These are phyloP conservation scores for Kalanchoe fedtschenkoi DNA, from an alignment of 164 flowering plant genomes.

Conservation along the genomic window DNA sequence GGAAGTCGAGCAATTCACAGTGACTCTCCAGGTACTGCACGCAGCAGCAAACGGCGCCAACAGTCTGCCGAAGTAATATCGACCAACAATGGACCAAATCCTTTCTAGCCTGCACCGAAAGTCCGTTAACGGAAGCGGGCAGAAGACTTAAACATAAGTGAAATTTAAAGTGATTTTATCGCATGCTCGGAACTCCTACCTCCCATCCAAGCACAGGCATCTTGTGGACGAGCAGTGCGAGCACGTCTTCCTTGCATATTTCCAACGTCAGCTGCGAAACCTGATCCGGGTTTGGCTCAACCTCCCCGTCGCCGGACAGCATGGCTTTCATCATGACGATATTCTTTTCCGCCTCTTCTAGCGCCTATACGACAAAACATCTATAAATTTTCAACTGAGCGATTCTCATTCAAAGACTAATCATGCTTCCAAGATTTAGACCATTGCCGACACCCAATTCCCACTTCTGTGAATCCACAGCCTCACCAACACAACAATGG, in stretches of 20 bases:
- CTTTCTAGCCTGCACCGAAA: conserved; percentile 73
- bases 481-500: too few relatives aligned
- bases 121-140: background rate
- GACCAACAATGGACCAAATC: conserved; percentile 87
- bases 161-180: conserved; percentile 12
- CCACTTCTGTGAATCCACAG: too few relatives aligned
- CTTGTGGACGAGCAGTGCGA: conserved; percentile 72
- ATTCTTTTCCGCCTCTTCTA: conserved; percentile 93
- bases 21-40: conserved; percentile 75
- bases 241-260: conserved; percentile 74
- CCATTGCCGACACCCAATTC: too few relatives aligned
- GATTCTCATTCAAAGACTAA: background rate
- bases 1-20: conserved; percentile 77
- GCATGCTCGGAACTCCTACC: too few relatives aligned
- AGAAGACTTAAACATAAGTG: background rate
- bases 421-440: too few relatives aligned
- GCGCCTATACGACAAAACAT: conserved; percentile 35
- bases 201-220: conserved; percentile 79
- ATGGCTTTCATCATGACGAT: conserved; percentile 58
- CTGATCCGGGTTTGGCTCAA: conserved; percentile 68
- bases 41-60: conserved; percentile 65
- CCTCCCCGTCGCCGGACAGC: conserved; percentile 88
- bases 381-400: background rate
- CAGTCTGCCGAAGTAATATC: conserved; percentile 69
- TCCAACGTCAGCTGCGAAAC: conserved; percentile 58